phyloP scores from a whole-genome alignment of 202 grass and related monocot species.

The Schoenoplectus triqueter region DNA sequence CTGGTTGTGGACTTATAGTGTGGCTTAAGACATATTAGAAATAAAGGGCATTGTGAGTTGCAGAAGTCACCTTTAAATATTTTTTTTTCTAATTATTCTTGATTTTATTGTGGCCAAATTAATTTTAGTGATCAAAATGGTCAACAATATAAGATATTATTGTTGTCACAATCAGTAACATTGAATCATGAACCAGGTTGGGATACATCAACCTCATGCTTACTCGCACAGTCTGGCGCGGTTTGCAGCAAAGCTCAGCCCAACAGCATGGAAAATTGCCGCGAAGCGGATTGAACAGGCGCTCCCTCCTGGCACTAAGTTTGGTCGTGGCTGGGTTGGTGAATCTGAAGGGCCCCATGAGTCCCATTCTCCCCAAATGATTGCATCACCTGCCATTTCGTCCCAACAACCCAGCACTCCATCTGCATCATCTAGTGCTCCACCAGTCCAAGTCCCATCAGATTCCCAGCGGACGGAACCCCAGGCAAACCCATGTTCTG shows the following conservation, averaged over 20 bases:
- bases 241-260: slow-evolving; percentile 72
- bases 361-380: slow-evolving; percentile 41
- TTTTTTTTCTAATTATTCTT: neutral
- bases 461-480: neutral
- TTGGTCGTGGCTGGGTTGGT: slow-evolving; percentile 82
- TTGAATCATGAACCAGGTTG: slow-evolving; percentile 56
- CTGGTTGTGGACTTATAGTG: neutral
- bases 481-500: slow-evolving; percentile 28
- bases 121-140: slow-evolving; percentile 4
- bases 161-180: slow-evolving; percentile 33
- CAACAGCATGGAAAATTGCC: slow-evolving; percentile 70
- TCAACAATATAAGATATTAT: slow-evolving; percentile 19
- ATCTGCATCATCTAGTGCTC: slow-evolving; percentile 34
- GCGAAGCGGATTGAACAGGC: slow-evolving; percentile 58
- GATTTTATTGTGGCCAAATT: neutral
- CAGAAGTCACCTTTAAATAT: no score
- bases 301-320: slow-evolving; percentile 63
- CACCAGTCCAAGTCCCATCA: slow-evolving; percentile 21
- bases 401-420: slow-evolving; percentile 14
- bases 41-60: neutral
- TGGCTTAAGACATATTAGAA: neutral
- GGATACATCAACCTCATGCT: slow-evolving; percentile 63
- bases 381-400: slow-evolving; percentile 39
- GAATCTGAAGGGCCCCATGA: slow-evolving; percentile 50
- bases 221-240: slow-evolving; percentile 76